These are phyloP conservation scores for Claviceps paspali DNA, from an alignment of 2,329 filamentous ascomycete genomes.

Conservation along the genomic window DNA sequence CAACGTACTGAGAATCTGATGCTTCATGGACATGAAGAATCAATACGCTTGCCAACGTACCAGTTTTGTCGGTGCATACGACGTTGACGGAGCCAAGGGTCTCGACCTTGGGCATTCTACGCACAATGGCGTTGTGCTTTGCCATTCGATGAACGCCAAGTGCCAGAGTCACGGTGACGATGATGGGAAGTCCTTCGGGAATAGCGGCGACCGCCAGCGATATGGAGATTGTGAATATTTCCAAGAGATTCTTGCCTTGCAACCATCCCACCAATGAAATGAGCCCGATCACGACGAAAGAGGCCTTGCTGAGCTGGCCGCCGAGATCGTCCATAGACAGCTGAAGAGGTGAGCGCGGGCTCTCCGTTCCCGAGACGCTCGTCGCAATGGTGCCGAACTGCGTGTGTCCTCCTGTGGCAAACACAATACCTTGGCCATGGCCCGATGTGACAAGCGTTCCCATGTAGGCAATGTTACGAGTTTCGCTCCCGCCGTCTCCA, in stretches of 20 bases:
- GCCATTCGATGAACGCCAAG: conserved; percentile 95
- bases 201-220: conserved; percentile 93
- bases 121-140: conserved; percentile 84
- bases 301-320: conserved; percentile 91
- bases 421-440: conserved; percentile 91
- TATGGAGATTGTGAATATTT: conserved; percentile 96
- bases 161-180: conserved; percentile 91
- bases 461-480: conserved; percentile 95
- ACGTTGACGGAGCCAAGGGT: conserved; percentile 97
- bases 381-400: conserved; percentile 95
- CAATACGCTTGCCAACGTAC: conserved; percentile 20
- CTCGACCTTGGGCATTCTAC: conserved; percentile 90
- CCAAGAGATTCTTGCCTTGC: conserved; percentile 75
- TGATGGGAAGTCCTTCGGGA: conserved; percentile 90
- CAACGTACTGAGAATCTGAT: neutral
- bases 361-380: conserved; percentile 88
- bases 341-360: conserved; percentile 83
- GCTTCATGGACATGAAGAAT: neutral
- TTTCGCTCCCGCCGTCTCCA: conserved; percentile 43
- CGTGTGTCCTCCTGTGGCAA: conserved; percentile 82
- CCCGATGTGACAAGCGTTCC: conserved; percentile 90
- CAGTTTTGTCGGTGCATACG: conserved; percentile 98
- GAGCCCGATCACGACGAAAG: conserved; percentile 82
- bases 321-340: conserved; percentile 96
- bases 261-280: conserved; percentile 85